Percentiles rank a stretch among this genome's conserved stretches.
Conservation (phyloP, 805 yeast genomes). For the Grigorovia jiainica region DNA sequence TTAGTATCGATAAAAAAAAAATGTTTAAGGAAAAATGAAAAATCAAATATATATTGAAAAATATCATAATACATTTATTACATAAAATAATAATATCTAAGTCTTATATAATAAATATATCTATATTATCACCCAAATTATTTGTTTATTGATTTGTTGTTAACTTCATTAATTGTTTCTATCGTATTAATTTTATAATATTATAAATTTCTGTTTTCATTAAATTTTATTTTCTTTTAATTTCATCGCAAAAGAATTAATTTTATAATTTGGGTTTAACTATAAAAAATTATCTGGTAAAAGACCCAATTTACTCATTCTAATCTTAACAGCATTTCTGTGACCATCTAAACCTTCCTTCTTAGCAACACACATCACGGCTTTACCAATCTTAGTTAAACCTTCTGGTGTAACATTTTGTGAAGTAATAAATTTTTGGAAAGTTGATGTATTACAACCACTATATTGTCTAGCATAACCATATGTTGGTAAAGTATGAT, state of each 20-base stretch:
- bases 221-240: not conserved
- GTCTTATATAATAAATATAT: too few relatives aligned
- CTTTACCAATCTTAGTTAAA: conserved; percentile 79
- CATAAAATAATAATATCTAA: too few relatives aligned
- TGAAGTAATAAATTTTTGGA: conserved; percentile 89
- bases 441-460: conserved; percentile 93
- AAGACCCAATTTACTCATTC: conserved; percentile 76
- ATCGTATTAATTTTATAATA: too few relatives aligned
- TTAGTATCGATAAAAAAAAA: too few relatives aligned
- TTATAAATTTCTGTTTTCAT: not conserved
- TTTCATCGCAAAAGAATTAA: not conserved
- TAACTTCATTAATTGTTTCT: too few relatives aligned
- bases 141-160: too few relatives aligned
- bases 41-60: too few relatives aligned
- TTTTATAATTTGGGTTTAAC: not conserved
- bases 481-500: conserved; percentile 96
- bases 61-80: too few relatives aligned
- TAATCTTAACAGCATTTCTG: conserved; percentile 89
- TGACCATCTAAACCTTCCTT: conserved; percentile 97
- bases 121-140: too few relatives aligned
- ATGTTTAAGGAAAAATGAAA: too few relatives aligned
- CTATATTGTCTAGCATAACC: conserved; percentile 97
- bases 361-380: conserved; percentile 91
- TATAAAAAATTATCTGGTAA: conserved; percentile 29
- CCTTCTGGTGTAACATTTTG: conserved; percentile 87